Percentiles rank a stretch among this genome's conserved stretches.
Evolutionary conservation across 345 rosid genomes (phyloP).

Genomic region (Excoecaria cochinchinensis): DNA sequence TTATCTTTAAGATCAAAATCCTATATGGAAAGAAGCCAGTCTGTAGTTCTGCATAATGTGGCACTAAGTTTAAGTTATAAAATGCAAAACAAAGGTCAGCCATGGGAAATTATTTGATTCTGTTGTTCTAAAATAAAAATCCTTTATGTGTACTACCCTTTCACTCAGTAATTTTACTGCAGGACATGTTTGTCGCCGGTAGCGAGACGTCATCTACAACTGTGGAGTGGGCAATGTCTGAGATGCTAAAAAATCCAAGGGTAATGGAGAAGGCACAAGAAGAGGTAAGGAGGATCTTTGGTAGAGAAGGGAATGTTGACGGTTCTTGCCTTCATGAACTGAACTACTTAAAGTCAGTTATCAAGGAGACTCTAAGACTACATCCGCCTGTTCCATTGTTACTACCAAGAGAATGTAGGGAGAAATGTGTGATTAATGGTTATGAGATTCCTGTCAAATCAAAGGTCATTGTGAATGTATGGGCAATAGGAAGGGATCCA

Average conservation of each 20-base stretch:
- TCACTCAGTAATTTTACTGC: background rate
- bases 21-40: background rate
- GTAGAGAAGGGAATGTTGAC: background rate
- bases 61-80: background rate
- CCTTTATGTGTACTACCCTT: background rate
- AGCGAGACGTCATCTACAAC: slow-evolving; percentile 4
- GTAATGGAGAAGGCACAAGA: slow-evolving; percentile 16
- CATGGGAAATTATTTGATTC: background rate
- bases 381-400: slow-evolving; percentile 16
- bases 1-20: background rate
- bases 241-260: slow-evolving; percentile 12
- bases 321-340: background rate
- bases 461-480: slow-evolving; percentile 6
- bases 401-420: slow-evolving; percentile 12
- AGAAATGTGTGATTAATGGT: background rate
- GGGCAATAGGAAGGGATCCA: slow-evolving; percentile 13
- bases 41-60: background rate
- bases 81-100: background rate
- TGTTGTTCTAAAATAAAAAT: background rate
- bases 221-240: slow-evolving; percentile 11
- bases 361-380: slow-evolving; percentile 15
- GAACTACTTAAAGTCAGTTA: slow-evolving; percentile 2
- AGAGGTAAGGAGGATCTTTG: slow-evolving; percentile 5
- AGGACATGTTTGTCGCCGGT: slow-evolving; percentile 11
- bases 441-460: slow-evolving; percentile 9